Evolutionary conservation across 371 early-diverging fungal genomes (phyloP).

Genomic region (Mortierella sp.): DNA sequence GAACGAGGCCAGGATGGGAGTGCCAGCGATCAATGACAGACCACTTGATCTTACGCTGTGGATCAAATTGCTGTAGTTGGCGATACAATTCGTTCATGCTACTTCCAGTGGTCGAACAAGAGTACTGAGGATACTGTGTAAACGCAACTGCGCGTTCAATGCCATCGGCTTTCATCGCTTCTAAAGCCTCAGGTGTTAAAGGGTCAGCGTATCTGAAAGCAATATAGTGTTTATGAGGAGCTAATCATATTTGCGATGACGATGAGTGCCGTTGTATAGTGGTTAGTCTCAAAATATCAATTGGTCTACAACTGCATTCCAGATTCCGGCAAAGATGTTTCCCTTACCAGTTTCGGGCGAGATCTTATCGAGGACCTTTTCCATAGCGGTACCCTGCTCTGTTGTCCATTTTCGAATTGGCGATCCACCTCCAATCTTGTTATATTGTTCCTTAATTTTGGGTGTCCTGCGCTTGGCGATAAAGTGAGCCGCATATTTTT

Average conservation of each 20-base stretch:
- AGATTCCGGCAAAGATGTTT: neutral
- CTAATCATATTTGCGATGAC: constrained; percentile 51
- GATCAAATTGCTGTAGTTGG: constrained; percentile 70
- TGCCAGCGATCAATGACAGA: constrained; percentile 96
- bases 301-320: neutral
- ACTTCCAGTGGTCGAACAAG: constrained; percentile 95
- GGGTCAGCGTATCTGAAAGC: constrained; percentile 95
- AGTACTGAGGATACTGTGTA: constrained; percentile 96
- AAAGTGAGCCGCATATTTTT: constrained; percentile 76
- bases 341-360: constrained; percentile 83
- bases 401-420: constrained; percentile 94
- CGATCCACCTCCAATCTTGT: constrained; percentile 94
- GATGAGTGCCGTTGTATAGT: neutral
- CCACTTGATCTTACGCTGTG: constrained; percentile 80
- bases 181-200: constrained; percentile 78
- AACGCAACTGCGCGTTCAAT: constrained; percentile 91
- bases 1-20: constrained; percentile 87
- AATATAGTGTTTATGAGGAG: constrained; percentile 93
- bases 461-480: constrained; percentile 91
- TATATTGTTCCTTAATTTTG: constrained; percentile 91
- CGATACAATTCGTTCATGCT: constrained; percentile 91
- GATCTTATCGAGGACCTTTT: constrained; percentile 77
- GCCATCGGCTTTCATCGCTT: constrained; percentile 85
- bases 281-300: neutral
- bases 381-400: constrained; percentile 87